Evolutionary conservation across 192 early-diverging fungal species (phyloP), one percentile per base, ranked within the genome.

Genomic region (Dispira simplex): DNA sequence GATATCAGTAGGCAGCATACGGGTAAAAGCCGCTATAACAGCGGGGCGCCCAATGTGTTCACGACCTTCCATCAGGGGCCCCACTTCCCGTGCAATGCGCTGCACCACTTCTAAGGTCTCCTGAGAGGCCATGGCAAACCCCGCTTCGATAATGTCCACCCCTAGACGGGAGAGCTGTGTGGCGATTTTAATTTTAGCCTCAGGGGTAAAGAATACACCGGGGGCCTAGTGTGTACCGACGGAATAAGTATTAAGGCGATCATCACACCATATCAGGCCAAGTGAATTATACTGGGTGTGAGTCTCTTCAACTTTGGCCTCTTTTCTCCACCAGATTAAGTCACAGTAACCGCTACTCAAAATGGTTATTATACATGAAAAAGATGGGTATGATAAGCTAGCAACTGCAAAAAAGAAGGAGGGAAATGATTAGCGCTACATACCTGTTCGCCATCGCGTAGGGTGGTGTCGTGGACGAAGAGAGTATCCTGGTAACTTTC

Each of bases 41-140:
- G 58, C 28, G 18, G 58, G 78, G 20, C 71, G 75, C 44, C 88
- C 89, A 58, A 81, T 76, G 21, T 80, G 75, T 26, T 86, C 82
- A 62, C 95, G 77, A 23, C 88, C 90, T 14, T 76, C 82, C 76
- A 85, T 87, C 57, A 90, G 70, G 11, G 84, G 83, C 6, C 93
- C 95, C 46, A 95, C 87, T 68, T 98, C 95, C 49, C 77, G 84
- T 8, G 95, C 93, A 62, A 98, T 95, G 53, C 90, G 79, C 66
- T 91, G 75, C n/a, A 98, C 95, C 9, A 91, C 89, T 58, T 93
- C 90, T 73, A 93, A 98, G 74, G 94, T 92, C 49, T 92, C 95
- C 9, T 81, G 77, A 1, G 92, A 95, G 14, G 93, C 92, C 47
- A 95, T 82, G 0, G 92, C 92, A 70, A 95, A 96, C 4, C 95